These are phyloP conservation scores for Auricularia cornea DNA, from an alignment of 768 basidiomycete species.

Conservation along the genomic window DNA sequence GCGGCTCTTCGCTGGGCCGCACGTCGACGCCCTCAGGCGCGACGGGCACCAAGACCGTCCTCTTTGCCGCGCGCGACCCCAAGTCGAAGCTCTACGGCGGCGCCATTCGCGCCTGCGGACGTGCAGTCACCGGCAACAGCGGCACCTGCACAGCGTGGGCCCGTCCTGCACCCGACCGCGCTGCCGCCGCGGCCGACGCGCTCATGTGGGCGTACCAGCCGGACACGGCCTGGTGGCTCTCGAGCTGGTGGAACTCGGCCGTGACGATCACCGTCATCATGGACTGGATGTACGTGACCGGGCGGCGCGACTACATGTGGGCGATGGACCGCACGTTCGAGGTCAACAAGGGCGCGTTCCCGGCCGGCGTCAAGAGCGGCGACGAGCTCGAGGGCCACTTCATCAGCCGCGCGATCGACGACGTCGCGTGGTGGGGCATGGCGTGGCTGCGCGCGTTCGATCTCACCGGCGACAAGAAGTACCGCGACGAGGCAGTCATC, in stretches of 20 bases:
- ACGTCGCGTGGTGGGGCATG: background rate
- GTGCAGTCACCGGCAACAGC: background rate
- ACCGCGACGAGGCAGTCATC: background rate
- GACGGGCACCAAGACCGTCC: background rate
- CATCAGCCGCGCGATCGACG: background rate
- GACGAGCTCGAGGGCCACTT: background rate
- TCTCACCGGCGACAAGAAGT: background rate
- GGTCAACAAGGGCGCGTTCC: background rate
- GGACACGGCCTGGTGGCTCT: background rate
- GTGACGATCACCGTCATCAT: background rate
- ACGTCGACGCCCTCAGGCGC: background rate
- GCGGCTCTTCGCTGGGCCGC: background rate
- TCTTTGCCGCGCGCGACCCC: background rate
- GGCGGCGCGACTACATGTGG: background rate
- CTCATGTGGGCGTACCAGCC: background rate
- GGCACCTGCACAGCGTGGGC: background rate
- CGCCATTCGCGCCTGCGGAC: background rate
- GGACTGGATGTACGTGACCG: background rate
- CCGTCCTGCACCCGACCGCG: background rate
- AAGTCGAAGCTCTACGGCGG: background rate
- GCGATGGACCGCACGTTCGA: background rate
- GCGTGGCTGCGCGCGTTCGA: background rate
- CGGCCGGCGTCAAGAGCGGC: background rate
- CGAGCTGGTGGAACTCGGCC: background rate
- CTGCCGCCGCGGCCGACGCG: background rate